Percentiles rank a stretch among this genome's conserved stretches.
Conservation (phyloP, 108 stramenopile species). For the Schizochytrium sp. region DNA sequence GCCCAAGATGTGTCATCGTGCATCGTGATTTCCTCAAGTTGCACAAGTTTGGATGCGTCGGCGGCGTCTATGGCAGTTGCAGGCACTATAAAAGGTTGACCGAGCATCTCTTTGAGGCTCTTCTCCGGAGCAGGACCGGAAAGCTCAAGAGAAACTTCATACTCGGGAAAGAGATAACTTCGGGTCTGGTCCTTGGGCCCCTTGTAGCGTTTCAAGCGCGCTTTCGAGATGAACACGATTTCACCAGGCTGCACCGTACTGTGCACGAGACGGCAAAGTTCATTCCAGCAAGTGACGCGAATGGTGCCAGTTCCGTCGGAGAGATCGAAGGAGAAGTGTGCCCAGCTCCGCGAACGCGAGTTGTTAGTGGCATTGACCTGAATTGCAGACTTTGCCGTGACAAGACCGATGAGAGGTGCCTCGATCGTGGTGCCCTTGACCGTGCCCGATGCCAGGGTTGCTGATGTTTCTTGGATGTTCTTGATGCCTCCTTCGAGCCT, state of each 20-base stretch:
- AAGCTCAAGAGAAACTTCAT: background rate
- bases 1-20: background rate
- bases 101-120: background rate
- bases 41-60: background rate
- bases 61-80: background rate
- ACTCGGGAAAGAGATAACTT: background rate
- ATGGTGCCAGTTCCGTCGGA: background rate
- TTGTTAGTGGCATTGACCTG: background rate
- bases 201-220: background rate
- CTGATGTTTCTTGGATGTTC: too few species aligned
- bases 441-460: too few species aligned
- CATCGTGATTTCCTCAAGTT: background rate
- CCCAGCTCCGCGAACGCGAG: background rate
- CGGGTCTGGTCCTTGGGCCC: too few species aligned
- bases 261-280: background rate
- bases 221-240: background rate
- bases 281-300: background rate
- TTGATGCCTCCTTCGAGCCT: too few species aligned
- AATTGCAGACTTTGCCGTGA: background rate
- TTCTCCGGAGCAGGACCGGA: background rate
- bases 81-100: background rate
- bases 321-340: background rate
- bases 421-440: too few species aligned
- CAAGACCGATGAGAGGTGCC: background rate
- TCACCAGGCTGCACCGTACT: background rate